A percentile compares a stretch with the other conserved stretches of the same genome.
Conservation (phyloP, 495 filamentous ascomycete genomes). For the Penicillium fimorum region DNA sequence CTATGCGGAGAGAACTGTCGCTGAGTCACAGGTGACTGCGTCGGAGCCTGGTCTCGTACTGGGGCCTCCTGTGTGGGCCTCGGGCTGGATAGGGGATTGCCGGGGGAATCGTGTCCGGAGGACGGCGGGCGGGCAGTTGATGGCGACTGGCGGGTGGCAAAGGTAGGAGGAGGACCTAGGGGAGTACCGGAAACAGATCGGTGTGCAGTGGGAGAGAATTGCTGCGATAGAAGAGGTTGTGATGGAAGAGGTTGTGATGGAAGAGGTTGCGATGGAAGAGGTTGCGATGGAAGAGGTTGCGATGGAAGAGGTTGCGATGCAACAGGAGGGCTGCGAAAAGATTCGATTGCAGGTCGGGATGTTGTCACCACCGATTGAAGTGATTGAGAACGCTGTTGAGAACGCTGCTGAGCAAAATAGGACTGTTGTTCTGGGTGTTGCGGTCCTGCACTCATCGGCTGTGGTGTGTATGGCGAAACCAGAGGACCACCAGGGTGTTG, state of each 20-base stretch:
- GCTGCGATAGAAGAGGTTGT: slow-evolving; percentile 38
- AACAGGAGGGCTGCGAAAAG: slow-evolving; percentile 41
- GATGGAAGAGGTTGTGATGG: slow-evolving; percentile 36
- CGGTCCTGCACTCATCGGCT: slow-evolving; percentile 28
- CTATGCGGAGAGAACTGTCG: slow-evolving; percentile 29
- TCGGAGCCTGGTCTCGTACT: slow-evolving; percentile 22
- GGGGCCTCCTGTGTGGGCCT: slow-evolving; percentile 31
- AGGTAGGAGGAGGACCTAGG: slow-evolving; percentile 43
- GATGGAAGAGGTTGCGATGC: slow-evolving; percentile 36
- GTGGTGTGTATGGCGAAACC: slow-evolving; percentile 38
- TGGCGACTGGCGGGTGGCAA: slow-evolving; percentile 37
- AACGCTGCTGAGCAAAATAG: slow-evolving; percentile 44
- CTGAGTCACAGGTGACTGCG: slow-evolving; percentile 32
- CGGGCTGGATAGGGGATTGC: slow-evolving; percentile 39
- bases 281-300: slow-evolving; percentile 39
- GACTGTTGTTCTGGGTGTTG: slow-evolving; percentile 39
- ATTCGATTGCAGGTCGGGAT: slow-evolving; percentile 34
- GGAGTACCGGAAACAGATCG: slow-evolving; percentile 49
- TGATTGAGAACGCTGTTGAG: slow-evolving; percentile 48
- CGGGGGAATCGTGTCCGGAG: slow-evolving; percentile 35
- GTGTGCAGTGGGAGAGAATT: slow-evolving; percentile 42
- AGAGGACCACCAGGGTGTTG: slow-evolving; percentile 30
- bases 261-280: slow-evolving; percentile 35
- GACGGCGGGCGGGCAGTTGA: slow-evolving; percentile 35
- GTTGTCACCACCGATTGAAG: slow-evolving; percentile 48